Base-by-base conservation (phyloP, 257 asterid species). In the Gardenia jasminoides region DNA sequence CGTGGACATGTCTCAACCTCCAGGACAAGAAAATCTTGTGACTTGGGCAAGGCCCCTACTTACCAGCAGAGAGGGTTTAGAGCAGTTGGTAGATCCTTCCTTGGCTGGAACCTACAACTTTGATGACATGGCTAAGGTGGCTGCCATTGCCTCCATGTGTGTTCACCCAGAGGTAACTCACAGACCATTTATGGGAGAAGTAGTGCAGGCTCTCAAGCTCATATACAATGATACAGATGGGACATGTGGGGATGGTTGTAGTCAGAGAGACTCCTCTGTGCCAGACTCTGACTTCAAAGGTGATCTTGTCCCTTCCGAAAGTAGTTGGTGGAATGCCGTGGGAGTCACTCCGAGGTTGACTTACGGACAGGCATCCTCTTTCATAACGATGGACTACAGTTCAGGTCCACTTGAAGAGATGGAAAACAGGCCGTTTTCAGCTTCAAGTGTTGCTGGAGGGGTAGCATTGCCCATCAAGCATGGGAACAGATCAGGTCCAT, bases 311-410 rank as follows among this genome's bases (percentile, higher is more conserved):
- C 95, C 85, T 26, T 94, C 99, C 0, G 99, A 93, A 46, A 90
- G 99, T 81, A 94, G 99, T 75, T 94, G 99, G 99, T 94, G 99
- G 99, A 94, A 94, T 43, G 97, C 95, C 2, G 92, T 89, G 3
- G 95, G 86, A 26, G 44, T 82, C 4, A 91, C 97, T 65, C 98
- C 98, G 30, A 85, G 90, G 26, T 74, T 89, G 48, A 89, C 84
- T 1, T 84, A 86, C 17, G 96, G 98, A 11, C 94, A 87, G 31
- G 94, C 97, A 70, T 90, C 96, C 6, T 85, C 95, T 13, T 92
- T 94, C 85, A 88, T 94, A 64, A 94, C 99, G 1, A 94, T 94
- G 99, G 99, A 94, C 66, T 93, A 94, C 85, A 93, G 97, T 81
- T 94, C 98, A 0, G 97, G 95, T 11, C 92, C 94, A 0, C 97